Evolutionary conservation across 2,329 filamentous ascomycete genomes (phyloP), one percentile per base, ranked within the genome.

Genomic region (Fusarium lateritium): DNA sequence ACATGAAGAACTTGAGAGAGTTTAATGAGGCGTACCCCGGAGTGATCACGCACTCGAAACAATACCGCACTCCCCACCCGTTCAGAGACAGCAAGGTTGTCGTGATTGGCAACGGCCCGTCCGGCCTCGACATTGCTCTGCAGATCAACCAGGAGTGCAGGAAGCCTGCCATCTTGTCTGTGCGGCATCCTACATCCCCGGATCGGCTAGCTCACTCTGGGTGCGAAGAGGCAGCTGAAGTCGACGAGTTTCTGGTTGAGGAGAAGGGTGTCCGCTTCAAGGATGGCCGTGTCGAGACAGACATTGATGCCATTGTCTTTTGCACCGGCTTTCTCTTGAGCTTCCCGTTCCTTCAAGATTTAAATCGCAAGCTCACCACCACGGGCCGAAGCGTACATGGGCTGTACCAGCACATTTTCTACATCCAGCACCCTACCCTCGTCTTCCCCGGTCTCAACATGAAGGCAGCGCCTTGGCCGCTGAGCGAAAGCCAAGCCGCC

Each of bases 321-420:
- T 94, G 93, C 77, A 98, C 95, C 0, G 95, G 95, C 1, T 98
- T 97, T 74, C 87, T 97, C 58, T 97, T 93, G 79, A 90, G 91
- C 7, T 92, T 92, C 60, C 94, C 94, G 0, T 98, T 97, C 75
- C 77, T 91, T 6, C 76, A 77, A 14, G 76, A 79, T 4, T 69
- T 87, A 6, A 73, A 80, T 15, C 79, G 77, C 11, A 83, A 87
- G 1, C 76, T 94, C 3, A 84, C 94, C 56, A 89, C 87, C 0
- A 86, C 89, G 56, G 94, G 94, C 1, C 86, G 85, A 34, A 86
- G 92, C 28, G 89, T 94, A 1, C 83, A 90, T 64, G 89, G 91
- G 34, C 80, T 94, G 5, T 97, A 94, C 77, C 85, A 93, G 69
- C 94, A 98, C 73, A 74, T 98, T 11, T 91, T 98, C 77, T 89